Percentiles rank a stretch among this genome's conserved stretches.
Conservation (phyloP, 1,139 yeast species). For the Saccharomyces hybrid region DNA sequence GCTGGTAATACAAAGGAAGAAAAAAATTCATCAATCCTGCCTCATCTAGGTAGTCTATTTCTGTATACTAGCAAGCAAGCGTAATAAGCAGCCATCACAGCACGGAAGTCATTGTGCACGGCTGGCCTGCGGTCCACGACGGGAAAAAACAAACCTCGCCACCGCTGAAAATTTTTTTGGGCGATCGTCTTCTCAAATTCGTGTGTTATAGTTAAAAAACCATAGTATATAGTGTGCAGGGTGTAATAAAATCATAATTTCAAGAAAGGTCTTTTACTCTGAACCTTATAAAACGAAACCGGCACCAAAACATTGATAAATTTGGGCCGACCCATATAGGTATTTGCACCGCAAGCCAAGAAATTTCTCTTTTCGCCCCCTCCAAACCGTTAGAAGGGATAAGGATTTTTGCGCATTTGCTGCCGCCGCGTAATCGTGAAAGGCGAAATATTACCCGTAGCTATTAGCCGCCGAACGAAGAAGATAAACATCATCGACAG, state of each 20-base stretch:
- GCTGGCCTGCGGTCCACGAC: not conserved
- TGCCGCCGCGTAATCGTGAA: not conserved
- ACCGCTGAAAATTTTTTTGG: conserved; percentile 1
- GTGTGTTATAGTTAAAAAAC: not conserved
- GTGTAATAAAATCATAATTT: not conserved
- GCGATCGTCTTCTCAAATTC: not conserved
- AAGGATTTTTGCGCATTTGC: not conserved
- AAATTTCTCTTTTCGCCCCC: not conserved
- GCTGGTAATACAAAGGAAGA: conserved; percentile 37
- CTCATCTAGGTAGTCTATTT: too few relatives aligned
- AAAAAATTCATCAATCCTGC: not conserved
- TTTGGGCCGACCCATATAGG: not conserved
- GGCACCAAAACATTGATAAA: not conserved
- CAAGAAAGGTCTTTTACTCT: not conserved
- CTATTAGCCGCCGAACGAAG: not conserved
- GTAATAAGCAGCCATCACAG: too few relatives aligned
- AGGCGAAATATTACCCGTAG: not conserved
- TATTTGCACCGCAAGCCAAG: not conserved
- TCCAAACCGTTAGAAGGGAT: not conserved
- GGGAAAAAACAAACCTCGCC: not conserved
- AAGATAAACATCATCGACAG: not conserved
- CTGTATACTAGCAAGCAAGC: too few relatives aligned
- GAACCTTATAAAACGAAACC: not conserved
- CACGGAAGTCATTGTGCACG: not conserved
- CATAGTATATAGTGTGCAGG: not conserved